Evolutionary conservation across 495 filamentous ascomycete species (phyloP), one percentile per base, ranked within the genome.

Genomic region (Tuber brumale): DNA sequence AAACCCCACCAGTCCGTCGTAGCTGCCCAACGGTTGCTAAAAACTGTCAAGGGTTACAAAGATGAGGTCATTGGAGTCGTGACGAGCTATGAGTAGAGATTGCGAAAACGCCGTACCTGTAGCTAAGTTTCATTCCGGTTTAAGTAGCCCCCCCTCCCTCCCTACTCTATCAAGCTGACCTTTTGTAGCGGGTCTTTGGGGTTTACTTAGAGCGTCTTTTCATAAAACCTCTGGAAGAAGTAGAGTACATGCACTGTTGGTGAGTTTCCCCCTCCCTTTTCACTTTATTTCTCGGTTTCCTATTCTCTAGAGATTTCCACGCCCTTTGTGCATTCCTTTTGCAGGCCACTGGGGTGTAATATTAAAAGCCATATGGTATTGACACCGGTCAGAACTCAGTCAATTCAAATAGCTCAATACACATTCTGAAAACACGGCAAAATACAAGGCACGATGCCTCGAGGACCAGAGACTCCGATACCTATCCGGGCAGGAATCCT

Each of bases 401-500:
- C 70, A 43, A 72, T n/a, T 41, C 72, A n/a, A 27, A 45, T 44
- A 44, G 12, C 5, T 27, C 35, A 57, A 16, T 42, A 66, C 44
- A 41, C 69, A 61, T 75, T 42, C 46, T 48, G 70, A 46, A 45
- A 41, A 61, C 61, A 70, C 66, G 70, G 51, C 70, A 44, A 51
- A 42, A 73, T 27, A 74, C 45, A 75, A 43, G 72, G 43, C 16
- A 80, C 75, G 71, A 77, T 77, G 72, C 78, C 78, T 72, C 78
- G 78, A 46, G 77, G 78, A 43, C 78, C 77, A 23, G 75, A 81
- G 57, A 81, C 81, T 69, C 75, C 80, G 48, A 72, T 81, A 23
- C 75, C 73, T 42, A 76, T 75, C 66, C 75, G 80, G n/a, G 80
- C 80, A 72, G 75, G 75, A 27, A 81, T 81, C 44, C 48, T 81